Conservation (phyloP, 805 yeast species). For the Tetrapisispora taiwanensis region DNA sequence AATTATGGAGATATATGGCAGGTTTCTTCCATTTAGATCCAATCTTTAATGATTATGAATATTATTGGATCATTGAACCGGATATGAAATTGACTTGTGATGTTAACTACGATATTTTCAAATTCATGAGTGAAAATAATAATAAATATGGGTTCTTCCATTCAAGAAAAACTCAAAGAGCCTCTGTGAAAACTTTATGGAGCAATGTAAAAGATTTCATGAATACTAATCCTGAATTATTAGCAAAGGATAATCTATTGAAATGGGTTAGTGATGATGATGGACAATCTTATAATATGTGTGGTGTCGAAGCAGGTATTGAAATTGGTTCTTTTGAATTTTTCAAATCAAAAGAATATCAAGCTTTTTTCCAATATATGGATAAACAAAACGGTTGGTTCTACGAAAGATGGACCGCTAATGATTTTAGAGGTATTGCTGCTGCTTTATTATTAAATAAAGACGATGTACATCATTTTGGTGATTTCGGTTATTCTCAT, state of each 20-base stretch:
- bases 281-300: slow-evolving; percentile 40
- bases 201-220: slow-evolving; percentile 54
- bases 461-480: slow-evolving; percentile 66
- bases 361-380: slow-evolving; percentile 47
- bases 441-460: slow-evolving; percentile 59
- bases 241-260: slow-evolving; percentile 43
- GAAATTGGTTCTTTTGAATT: slow-evolving; percentile 81
- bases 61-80: slow-evolving; percentile 68
- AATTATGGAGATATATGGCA: slow-evolving; percentile 75
- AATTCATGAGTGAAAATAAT: slow-evolving; percentile 56
- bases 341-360: slow-evolving; percentile 56
- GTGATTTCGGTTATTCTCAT: slow-evolving; percentile 69
- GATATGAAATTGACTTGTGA: slow-evolving; percentile 53
- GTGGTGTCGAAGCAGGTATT: slow-evolving; percentile 84
- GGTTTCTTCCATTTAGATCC: slow-evolving; percentile 55
- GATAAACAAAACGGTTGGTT: slow-evolving; percentile 71
- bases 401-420: slow-evolving; percentile 89
- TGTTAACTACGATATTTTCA: slow-evolving; percentile 67
- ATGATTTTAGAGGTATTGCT: slow-evolving; percentile 75
- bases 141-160: slow-evolving; percentile 69
- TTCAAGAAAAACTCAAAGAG: slow-evolving; percentile 61
- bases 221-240: slow-evolving; percentile 43
- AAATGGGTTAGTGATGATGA: slow-evolving; percentile 35
- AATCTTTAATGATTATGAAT: slow-evolving; percentile 48
- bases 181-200: slow-evolving; percentile 55